Evolutionary conservation across 2,329 filamentous ascomycete genomes (phyloP).

Genomic region (Teratosphaeria nubilosa): DNA sequence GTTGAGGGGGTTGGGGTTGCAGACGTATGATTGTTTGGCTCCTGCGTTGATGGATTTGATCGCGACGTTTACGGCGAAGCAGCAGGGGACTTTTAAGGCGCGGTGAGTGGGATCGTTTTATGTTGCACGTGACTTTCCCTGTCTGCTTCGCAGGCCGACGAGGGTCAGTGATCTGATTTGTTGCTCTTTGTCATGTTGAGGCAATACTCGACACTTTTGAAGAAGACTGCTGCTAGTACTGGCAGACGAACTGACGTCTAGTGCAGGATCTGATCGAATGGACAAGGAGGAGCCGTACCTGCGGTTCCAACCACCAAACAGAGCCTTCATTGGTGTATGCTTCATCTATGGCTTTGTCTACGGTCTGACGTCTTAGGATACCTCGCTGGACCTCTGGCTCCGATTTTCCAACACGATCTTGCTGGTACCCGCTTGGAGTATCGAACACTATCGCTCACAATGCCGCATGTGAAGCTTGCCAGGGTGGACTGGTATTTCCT

Average conservation of each 20-base stretch:
- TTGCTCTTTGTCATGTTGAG: too few relatives aligned
- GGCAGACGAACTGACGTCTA: not conserved
- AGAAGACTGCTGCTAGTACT: not conserved
- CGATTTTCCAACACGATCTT: not conserved
- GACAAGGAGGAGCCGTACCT: not conserved
- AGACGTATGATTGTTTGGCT: conserved; percentile 1
- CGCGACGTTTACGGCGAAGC: not conserved
- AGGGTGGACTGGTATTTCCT: not conserved
- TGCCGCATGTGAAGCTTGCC: not conserved
- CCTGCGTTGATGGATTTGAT: not conserved
- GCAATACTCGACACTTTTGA: too few relatives aligned
- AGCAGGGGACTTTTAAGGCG: not conserved
- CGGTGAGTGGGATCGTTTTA: not conserved
- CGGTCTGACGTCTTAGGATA: not conserved
- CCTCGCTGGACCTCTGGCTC: not conserved
- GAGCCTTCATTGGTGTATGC: not conserved
- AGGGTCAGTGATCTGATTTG: too few relatives aligned
- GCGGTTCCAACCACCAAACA: not conserved
- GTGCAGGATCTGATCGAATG: not conserved
- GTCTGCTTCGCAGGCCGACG: too few relatives aligned
- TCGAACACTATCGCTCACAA: not conserved
- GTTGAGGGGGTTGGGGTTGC: not conserved
- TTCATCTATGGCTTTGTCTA: not conserved
- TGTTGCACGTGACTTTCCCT: too few relatives aligned
- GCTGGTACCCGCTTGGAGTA: not conserved